Evolutionary conservation across 257 asterid genomes (phyloP), one percentile per base, ranked within the genome.

Genomic region (Ophiorrhiza pumila): DNA sequence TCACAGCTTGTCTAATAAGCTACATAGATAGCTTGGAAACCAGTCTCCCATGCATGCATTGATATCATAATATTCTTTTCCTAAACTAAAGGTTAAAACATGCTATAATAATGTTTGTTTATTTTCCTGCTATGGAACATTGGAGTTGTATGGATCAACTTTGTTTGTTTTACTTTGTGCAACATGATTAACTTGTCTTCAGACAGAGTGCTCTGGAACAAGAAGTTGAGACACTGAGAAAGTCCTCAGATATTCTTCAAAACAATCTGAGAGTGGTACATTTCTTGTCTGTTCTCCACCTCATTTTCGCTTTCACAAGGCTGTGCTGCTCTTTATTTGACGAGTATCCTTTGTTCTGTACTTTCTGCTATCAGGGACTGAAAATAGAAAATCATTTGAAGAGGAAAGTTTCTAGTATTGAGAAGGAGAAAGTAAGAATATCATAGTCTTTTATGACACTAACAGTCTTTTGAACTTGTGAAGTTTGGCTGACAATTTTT

Each of bases 121-220:
- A 39, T 73, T 34, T 41, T 63, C 62, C 18, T 63, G 27, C 39
- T 32, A 37, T 22, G 10, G 20, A 46, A 32, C 34, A 27, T 43
- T 22, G 7, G 23, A 11, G 27, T 1, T 39, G 27, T 10, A 6
- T 63, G 50, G 32, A 18, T 5, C 4, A 11, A 20, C 27, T 39
- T 55, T 39, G 39, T 34, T 18, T 14, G 35, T 46, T 72, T 73
- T 79, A 6, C 67, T 17, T 59, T 82, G 43, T 78, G 74, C 74
- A 75, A 82, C 69, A 80, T 76, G 83, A 88, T 83, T 84, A 86
- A 82, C 84, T 79, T 78, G 59, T 86, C 85, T 83, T 85, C 84
- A 86, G 96, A 85, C 97, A 94, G 99, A 90, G 89, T 79, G 87
- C 95, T 72, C 86, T 94, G 60, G 97, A 91, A 87, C 87, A 87